These are phyloP conservation scores for Daedaleopsis sinensis DNA, from an alignment of 768 basidiomycete species.

Conservation along the genomic window DNA sequence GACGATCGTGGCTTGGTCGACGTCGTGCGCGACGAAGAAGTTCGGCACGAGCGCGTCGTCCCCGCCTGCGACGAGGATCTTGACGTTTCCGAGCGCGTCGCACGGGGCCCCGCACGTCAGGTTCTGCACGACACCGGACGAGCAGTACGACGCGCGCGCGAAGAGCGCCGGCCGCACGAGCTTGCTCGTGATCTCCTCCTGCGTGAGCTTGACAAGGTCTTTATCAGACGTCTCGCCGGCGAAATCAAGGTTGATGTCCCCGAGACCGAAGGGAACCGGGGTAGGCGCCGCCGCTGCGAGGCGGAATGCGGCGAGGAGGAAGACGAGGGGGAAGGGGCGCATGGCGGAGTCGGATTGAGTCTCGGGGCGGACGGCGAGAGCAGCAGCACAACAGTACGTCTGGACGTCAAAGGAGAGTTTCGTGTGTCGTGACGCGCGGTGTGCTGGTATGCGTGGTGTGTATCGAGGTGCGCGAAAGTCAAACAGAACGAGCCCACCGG, in stretches of 20 bases:
- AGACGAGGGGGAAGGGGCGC: neutral
- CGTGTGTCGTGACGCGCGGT: neutral
- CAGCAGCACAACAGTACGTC: neutral
- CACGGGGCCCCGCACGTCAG: conserved; percentile 41
- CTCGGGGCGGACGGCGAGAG: neutral
- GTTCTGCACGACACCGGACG: conserved; percentile 32
- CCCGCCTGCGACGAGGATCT: conserved; percentile 9
- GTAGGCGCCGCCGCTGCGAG: conserved; percentile 9
- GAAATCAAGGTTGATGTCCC: conserved; percentile 1
- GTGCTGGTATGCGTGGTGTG: neutral
- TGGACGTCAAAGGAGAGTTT: neutral
- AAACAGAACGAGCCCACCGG: neutral
- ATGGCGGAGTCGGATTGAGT: neutral
- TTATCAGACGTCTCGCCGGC: conserved; percentile 5
- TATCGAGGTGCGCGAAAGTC: neutral
- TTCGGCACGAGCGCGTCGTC: conserved; percentile 35
- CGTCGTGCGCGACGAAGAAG: conserved; percentile 43
- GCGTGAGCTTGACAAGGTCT: neutral
- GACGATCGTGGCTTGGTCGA: conserved; percentile 35
- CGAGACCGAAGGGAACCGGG: conserved; percentile 16
- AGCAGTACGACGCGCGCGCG: conserved; percentile 42
- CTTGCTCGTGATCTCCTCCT: conserved; percentile 15
- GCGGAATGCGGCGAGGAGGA: neutral
- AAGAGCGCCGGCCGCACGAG: conserved; percentile 39
- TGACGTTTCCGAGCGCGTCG: conserved; percentile 26